phyloP scores from a whole-genome alignment of 208 protist species.

The Blastocrithidia nonstop region DNA sequence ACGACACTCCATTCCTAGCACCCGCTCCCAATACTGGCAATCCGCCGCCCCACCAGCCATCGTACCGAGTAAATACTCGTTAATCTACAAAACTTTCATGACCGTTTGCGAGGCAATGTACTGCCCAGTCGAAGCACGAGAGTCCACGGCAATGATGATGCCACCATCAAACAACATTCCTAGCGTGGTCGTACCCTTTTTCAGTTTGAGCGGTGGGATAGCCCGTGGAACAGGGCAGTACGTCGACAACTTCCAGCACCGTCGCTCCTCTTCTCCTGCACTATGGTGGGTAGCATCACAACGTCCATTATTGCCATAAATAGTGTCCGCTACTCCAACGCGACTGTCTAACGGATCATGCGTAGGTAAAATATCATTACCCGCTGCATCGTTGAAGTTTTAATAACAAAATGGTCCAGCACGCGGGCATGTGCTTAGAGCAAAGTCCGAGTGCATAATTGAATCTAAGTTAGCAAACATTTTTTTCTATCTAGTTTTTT shows the following conservation, averaged over 20 bases:
- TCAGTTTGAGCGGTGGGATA: conserved; percentile 67
- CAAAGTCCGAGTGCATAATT: too few relatives aligned
- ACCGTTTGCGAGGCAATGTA: conserved; percentile 99
- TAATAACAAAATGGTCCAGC: too few relatives aligned
- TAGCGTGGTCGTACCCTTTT: conserved; percentile 99
- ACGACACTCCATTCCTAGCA: conserved; percentile 91
- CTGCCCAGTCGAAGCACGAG: conserved; percentile 94
- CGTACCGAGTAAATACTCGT: conserved; percentile 98
- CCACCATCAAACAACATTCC: conserved; percentile 96
- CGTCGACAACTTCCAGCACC: conserved; percentile 56
- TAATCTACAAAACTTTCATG: conserved; percentile 99
- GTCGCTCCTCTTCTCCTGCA: conserved; percentile 5
- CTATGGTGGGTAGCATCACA: neutral
- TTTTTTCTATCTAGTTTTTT: too few relatives aligned
- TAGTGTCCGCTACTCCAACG: too few relatives aligned
- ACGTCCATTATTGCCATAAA: too few relatives aligned
- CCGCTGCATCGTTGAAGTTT: too few relatives aligned
- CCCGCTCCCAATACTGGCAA: conserved; percentile 99
- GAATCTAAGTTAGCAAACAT: too few relatives aligned
- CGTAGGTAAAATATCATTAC: too few relatives aligned
- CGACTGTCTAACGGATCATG: too few relatives aligned
- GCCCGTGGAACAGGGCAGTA: conserved; percentile 68
- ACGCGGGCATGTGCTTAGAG: too few relatives aligned
- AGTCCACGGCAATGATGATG: conserved; percentile 99
- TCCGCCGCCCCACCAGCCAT: conserved; percentile 99